phyloP scores from a whole-genome alignment of 2,329 filamentous ascomycete genomes.

The Cryphonectria nitschkei region DNA sequence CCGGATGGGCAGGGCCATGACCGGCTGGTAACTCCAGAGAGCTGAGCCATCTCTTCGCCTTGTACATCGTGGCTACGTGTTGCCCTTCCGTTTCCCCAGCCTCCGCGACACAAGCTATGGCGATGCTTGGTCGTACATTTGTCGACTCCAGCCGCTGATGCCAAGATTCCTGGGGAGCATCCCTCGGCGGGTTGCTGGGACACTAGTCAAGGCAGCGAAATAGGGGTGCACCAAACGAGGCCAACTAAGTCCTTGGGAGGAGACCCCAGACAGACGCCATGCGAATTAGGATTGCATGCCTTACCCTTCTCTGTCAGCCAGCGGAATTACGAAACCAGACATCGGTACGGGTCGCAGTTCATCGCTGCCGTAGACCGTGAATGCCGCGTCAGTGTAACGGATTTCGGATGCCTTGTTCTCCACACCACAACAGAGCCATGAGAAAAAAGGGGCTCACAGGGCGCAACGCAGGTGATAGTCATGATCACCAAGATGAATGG shows the following conservation, averaged over 20 bases:
- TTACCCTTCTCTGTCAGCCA: not conserved
- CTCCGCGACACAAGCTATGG: not conserved
- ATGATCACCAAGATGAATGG: conserved; percentile 1
- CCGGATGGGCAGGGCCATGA: conserved; percentile 6
- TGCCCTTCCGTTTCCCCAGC: not conserved
- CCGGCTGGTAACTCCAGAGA: not conserved
- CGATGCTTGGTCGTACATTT: not conserved
- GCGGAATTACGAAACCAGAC: conserved; percentile 8
- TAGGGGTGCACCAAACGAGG: conserved; percentile 8
- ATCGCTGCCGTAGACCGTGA: conserved; percentile 4
- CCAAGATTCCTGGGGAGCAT: conserved; percentile 3
- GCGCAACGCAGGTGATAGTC: conserved; percentile 16
- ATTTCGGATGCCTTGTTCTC: conserved; percentile 5
- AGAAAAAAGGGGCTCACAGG: not conserved
- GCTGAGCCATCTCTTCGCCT: not conserved
- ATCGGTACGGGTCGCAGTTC: not conserved
- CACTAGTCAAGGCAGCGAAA: not conserved
- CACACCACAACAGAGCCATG: not conserved
- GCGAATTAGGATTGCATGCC: not conserved
- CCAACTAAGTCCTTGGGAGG: not conserved
- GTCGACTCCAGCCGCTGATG: conserved; percentile 8
- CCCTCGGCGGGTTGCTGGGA: not conserved
- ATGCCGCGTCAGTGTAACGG: conserved; percentile 25
- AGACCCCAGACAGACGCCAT: not conserved
- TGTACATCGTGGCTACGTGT: conserved; percentile 6